Percentiles rank a stretch among this genome's conserved stretches.
These are phyloP conservation scores for Aristolochia contorta DNA, from an alignment of 164 flowering plant genomes.

Conservation along the genomic window DNA sequence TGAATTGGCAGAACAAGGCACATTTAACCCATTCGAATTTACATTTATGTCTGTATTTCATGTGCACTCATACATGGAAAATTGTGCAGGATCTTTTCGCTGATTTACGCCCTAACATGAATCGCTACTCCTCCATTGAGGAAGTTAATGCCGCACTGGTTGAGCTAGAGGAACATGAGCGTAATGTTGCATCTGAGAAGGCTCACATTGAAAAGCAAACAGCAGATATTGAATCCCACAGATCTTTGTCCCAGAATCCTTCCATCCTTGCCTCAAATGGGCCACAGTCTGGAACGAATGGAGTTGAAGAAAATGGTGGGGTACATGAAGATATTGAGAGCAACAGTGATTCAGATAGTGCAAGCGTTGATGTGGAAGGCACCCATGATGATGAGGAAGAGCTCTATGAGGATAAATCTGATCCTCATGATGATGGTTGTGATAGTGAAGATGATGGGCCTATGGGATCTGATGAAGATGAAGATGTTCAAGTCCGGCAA, in stretches of 20 bases:
- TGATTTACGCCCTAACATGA: slow-evolving; percentile 81
- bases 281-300: slow-evolving; percentile 30
- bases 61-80: background rate
- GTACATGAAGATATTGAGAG: slow-evolving; percentile 52
- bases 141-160: slow-evolving; percentile 66
- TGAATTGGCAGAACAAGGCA: no score
- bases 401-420: slow-evolving; percentile 41
- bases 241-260: slow-evolving; percentile 28
- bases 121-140: slow-evolving; percentile 67
- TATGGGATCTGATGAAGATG: slow-evolving; percentile 76
- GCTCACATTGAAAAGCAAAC: slow-evolving; percentile 41
- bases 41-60: no score
- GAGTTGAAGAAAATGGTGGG: slow-evolving; percentile 55
- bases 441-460: slow-evolving; percentile 62
- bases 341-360: slow-evolving; percentile 78
- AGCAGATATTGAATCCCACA: slow-evolving; percentile 38
- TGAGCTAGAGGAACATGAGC: slow-evolving; percentile 84
- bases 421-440: slow-evolving; percentile 42
- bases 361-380: slow-evolving; percentile 38
- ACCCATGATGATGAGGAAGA: slow-evolving; percentile 62
- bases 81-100: slow-evolving; percentile 81
- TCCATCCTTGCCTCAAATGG: slow-evolving; percentile 38
- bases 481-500: slow-evolving; percentile 78
- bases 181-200: slow-evolving; percentile 37
- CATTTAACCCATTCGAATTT: no score